These are phyloP conservation scores for Aaosphaeria pasadenensis DNA, from an alignment of 2,329 filamentous ascomycete genomes.

Conservation along the genomic window DNA sequence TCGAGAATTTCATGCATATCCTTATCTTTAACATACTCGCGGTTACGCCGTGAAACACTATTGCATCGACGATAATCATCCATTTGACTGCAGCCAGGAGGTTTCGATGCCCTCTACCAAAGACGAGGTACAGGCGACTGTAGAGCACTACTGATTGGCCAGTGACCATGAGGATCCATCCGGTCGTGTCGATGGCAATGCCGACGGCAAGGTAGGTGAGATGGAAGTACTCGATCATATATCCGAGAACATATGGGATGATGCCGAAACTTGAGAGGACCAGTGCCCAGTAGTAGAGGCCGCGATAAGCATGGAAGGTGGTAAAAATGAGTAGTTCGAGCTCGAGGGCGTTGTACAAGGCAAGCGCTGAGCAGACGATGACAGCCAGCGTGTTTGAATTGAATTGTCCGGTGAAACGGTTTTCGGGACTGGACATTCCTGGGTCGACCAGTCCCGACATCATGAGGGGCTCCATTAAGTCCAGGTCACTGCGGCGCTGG, in stretches of 20 bases:
- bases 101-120: constrained; percentile 42
- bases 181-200: constrained; percentile 45
- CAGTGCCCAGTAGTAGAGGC: constrained; percentile 48
- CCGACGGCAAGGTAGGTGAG: constrained; percentile 20
- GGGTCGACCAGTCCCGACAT: neutral
- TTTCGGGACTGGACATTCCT: constrained; percentile 11
- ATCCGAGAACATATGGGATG: constrained; percentile 45
- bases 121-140: constrained; percentile 57
- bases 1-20: neutral
- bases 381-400: constrained; percentile 39
- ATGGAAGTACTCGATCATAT: constrained; percentile 37
- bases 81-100: constrained; percentile 48
- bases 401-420: constrained; percentile 9
- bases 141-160: constrained; percentile 61
- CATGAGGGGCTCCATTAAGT: neutral
- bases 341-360: constrained; percentile 38
- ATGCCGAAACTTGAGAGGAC: constrained; percentile 41
- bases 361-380: constrained; percentile 13
- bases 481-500: neutral
- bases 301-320: constrained; percentile 44
- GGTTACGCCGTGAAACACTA: constrained; percentile 52
- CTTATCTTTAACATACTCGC: constrained; percentile 4
- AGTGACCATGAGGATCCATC: constrained; percentile 58
- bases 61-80: constrained; percentile 54
- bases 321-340: constrained; percentile 43